Evolutionary conservation across 2,329 filamentous ascomycete species (phyloP), one percentile per base, ranked within the genome.

Genomic region (Gyromitra esculenta): DNA sequence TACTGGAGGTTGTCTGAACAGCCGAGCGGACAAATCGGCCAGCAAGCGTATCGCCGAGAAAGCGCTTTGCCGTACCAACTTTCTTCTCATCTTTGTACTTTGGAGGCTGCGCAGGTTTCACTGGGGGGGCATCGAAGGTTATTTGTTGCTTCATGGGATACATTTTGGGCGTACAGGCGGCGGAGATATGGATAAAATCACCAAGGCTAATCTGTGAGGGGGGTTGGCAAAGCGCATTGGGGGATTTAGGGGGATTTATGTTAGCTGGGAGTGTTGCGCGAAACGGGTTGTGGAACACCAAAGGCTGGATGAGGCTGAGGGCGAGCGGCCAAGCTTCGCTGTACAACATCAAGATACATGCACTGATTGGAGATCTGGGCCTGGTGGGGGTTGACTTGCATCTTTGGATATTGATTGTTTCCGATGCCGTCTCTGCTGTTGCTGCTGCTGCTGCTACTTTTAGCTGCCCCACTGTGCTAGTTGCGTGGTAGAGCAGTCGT

Each of bases 41-140:
- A 18, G 65, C 65, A 59, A 74, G 64, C 1, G 64, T 74, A n/a
- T 74, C 56, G 35, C 72, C 65, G 21, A 70, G 4, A 35, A 74
- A 74, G 8, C 72, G 65, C 15, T 70, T 70, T 4, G 56, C 72
- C 5, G 65, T 54, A 11, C 64, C 64, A 4, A 62, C 50, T 39
- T 69, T 70, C n/a, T 70, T 74, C 65, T 74, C 72, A 2, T 74
- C 72, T 37, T 74, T 63, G 18, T 74, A 74, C 25, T 63, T 74
- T 7, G 64, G 64, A 15, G 41, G 66, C 43, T 59, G 70, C 21
- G 15, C 50, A 4, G 70, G 62, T n/a, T 68, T 68, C 56, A n/a
- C 5, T 63, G 45, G 72, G 5, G 63, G 60, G 15, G 65, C 48
- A 18, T 60, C 41, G 21, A n/a, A 50, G 37, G 31, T 11, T 18